Base-by-base conservation (phyloP, 176 grass and related monocot species). In the Oryza coarctata region DNA sequence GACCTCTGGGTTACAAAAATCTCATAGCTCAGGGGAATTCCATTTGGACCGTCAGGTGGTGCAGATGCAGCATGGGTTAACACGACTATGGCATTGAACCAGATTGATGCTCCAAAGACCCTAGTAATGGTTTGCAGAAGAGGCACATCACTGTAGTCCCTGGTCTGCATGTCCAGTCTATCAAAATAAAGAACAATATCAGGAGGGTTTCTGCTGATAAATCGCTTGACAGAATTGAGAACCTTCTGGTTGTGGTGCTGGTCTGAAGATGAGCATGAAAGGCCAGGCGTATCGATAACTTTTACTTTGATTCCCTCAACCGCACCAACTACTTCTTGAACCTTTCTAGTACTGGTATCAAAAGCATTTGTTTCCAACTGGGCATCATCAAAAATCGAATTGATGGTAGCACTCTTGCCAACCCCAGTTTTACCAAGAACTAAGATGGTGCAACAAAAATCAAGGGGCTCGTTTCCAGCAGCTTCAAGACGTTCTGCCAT, bases 101-200 rank as follows among this genome's bases (percentile, higher is more conserved):
- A 98, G 61, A 95, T 78, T 2, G 93, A 87, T 38, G 93, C 15
- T 33, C 90, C 90, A 70, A 98, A 95, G 45, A 88, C 87, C 80
- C 90, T 87, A 9, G 88, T 98, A 41, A 98, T 95, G 11, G 90
- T 91, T 74, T 81, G 90, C 57, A 98, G 66, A 13, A 95, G 88
- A 68, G 88, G 81, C 9, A 91, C 79, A 88, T 98, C 96, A 76
- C 92, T 88, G 50, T 88, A 85, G 77, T 98, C 96, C 68, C 96
- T 77, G 77, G 80, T 98, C 63, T 91, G 92, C 88, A 95, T 86
- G 80, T 98, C 96, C 79, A 98, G 74, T 81, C 96, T 79, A 66
- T 98, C 96, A 82, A 98, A 91, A 74, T 98, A 98, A 78, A 98
- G 92, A 85, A 98, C 90, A 86, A 98, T 95, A 81, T 98, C 95